Evolutionary conservation across 345 rosid genomes (phyloP).

Genomic region (Kandelia obovata): DNA sequence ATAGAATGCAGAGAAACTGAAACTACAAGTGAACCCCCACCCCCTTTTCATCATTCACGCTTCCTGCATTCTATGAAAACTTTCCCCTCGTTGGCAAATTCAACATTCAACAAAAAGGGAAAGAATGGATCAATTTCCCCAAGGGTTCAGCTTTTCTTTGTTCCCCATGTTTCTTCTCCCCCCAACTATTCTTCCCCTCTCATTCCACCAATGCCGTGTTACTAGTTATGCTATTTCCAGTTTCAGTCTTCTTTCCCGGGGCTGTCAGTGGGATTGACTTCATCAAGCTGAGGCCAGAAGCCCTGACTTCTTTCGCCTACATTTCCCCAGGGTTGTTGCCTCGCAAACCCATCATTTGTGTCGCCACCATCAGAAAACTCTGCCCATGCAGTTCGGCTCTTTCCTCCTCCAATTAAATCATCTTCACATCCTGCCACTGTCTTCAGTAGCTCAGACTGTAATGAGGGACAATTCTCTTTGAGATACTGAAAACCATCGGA

Average conservation of each 20-base stretch:
- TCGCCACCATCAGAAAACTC: slow-evolving; percentile 68
- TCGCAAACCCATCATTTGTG: slow-evolving; percentile 47
- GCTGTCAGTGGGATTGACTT: slow-evolving; percentile 37
- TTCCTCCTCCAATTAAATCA: slow-evolving; percentile 53
- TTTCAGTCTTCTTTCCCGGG: slow-evolving; percentile 44
- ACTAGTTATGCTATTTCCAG: neutral
- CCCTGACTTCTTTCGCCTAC: slow-evolving; percentile 58
- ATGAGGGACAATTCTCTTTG: slow-evolving; percentile 54
- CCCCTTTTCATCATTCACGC: no score
- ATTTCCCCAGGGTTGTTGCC: slow-evolving; percentile 63
- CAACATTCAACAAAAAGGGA: no score
- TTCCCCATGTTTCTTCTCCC: neutral
- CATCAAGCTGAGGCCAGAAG: slow-evolving; percentile 62
- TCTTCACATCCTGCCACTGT: slow-evolving; percentile 73
- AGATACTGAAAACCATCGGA: slow-evolving; percentile 71
- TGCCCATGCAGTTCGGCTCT: slow-evolving; percentile 64
- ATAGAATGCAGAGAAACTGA: no score
- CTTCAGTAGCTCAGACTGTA: slow-evolving; percentile 69
- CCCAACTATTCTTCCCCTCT: neutral
- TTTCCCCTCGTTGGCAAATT: no score
- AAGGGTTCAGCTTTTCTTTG: neutral
- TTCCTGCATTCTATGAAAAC: no score
- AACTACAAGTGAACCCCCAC: no score
- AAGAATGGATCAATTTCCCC: no score
- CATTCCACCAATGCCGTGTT: neutral